Percentiles rank a stretch among this genome's conserved stretches.
phyloP scores from a whole-genome alignment of 2,329 filamentous ascomycete species.

The Trichoderma breve region DNA sequence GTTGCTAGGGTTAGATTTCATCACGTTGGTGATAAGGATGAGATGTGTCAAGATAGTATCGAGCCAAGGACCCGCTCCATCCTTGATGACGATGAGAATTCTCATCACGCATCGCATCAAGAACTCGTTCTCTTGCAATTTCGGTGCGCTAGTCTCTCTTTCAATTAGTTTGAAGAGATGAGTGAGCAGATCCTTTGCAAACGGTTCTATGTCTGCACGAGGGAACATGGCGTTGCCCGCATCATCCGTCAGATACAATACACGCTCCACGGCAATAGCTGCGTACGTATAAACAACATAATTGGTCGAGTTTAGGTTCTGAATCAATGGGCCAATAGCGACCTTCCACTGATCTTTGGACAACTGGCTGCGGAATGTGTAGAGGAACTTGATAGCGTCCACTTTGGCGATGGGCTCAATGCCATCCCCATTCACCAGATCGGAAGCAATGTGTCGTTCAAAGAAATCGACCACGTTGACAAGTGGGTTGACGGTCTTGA shows the following conservation, averaged over 20 bases:
- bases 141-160: slow-evolving; percentile 77
- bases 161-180: slow-evolving; percentile 92
- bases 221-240: slow-evolving; percentile 76
- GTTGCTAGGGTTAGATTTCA: slow-evolving; percentile 93
- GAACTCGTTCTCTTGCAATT: slow-evolving; percentile 98
- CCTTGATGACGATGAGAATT: slow-evolving; percentile 89
- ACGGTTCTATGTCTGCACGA: slow-evolving; percentile 71
- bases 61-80: slow-evolving; percentile 69
- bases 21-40: slow-evolving; percentile 85
- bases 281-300: slow-evolving; percentile 98
- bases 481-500: slow-evolving; percentile 82
- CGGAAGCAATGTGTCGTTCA: slow-evolving; percentile 85
- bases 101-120: slow-evolving; percentile 98
- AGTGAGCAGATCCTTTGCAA: slow-evolving; percentile 80
- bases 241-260: slow-evolving; percentile 78
- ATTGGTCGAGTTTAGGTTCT: slow-evolving; percentile 83
- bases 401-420: slow-evolving; percentile 88
- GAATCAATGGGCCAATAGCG: slow-evolving; percentile 84
- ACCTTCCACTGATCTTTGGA: slow-evolving; percentile 89
- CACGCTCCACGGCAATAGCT: slow-evolving; percentile 91
- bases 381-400: slow-evolving; percentile 96
- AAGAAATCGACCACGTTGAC: slow-evolving; percentile 95
- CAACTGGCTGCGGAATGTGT: slow-evolving; percentile 93
- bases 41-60: slow-evolving; percentile 81
- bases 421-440: slow-evolving; percentile 68